A percentile compares a stretch with the other conserved stretches of the same genome.
Evolutionary conservation across 345 rosid species (phyloP).

Genomic region (Chamaenerion angustifolium): DNA sequence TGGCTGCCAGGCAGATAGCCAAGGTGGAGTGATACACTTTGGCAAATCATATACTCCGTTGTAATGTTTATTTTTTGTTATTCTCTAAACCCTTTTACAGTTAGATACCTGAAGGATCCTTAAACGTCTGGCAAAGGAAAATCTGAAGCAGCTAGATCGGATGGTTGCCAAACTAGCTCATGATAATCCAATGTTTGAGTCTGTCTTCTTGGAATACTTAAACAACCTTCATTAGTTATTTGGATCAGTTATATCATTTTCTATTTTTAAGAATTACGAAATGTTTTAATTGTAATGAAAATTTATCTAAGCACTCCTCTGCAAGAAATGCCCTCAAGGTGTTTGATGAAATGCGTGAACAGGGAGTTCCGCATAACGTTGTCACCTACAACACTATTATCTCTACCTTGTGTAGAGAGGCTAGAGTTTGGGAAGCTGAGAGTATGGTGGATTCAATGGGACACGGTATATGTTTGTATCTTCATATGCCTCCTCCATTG

Average conservation of each 20-base stretch:
- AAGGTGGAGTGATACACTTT: constrained; percentile 32
- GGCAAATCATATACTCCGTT: background rate
- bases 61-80: background rate
- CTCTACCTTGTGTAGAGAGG: constrained; percentile 35
- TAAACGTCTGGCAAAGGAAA: constrained; percentile 95
- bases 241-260: too few relatives aligned
- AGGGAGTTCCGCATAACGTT: constrained; percentile 39
- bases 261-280: too few relatives aligned
- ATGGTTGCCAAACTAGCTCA: constrained; percentile 99
- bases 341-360: constrained; percentile 68
- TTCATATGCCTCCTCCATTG: too few relatives aligned
- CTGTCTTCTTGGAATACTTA: constrained; percentile 27
- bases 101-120: constrained; percentile 92
- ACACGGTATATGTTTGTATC: constrained; percentile 34
- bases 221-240: too few relatives aligned
- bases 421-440: constrained; percentile 35
- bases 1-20: constrained; percentile 90
- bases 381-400: constrained; percentile 56
- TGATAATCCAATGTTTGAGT: constrained; percentile 99
- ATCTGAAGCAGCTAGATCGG: constrained; percentile 92
- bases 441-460: constrained; percentile 27
- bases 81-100: constrained; percentile 21
- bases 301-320: too few relatives aligned
- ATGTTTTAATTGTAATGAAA: too few relatives aligned
- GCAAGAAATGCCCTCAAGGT: constrained; percentile 32